Evolutionary conservation across 2,329 filamentous ascomycete genomes (phyloP), one percentile per base, ranked within the genome.

Genomic region (Alternaria viburni): DNA sequence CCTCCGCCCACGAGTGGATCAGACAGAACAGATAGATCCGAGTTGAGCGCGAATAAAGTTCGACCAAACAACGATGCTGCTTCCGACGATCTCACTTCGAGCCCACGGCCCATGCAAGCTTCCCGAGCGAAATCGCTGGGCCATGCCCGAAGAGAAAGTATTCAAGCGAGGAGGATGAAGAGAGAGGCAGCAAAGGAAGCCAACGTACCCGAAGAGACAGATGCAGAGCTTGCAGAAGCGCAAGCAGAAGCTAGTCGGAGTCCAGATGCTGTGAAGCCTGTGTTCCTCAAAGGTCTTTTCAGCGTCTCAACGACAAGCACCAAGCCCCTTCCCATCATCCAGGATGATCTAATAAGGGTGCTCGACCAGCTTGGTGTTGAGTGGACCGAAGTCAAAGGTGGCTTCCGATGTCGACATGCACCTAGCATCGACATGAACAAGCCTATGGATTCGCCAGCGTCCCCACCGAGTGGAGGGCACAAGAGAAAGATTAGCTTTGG

Each of bases 281-380:
- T 98, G 4, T 98, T 91, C 79, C 87, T 99, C 61, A 99, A 98
- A 81, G 96, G 96, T 5, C 86, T 99, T 17, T 98, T 99, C 82
- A 98, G 95, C 74, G 96, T 98, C 57, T 96, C 93, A 5, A 99
- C 96, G 0, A 99, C 96, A 7, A 97, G 93, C 61, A 96, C 90
- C 75, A 97, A 96, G 77, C 93, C 95, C 1, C 88, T 98, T 11
- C 85, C 89, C 1, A 89, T 93, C 62, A 99, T 99, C 66, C 89
- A 95, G 43, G 85, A 89, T 7, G 96, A 99, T 76, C 92, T 99
- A 71, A 96, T 96, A 75, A 88, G 95, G 54, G 96, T 98, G 3
- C 82, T 99, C 56, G 91, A 90, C 69, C 90, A 95, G 77, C 87
- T 98, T 15, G 92, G 92, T 15, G 93, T 98, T n/a, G 91, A 96